These are phyloP conservation scores for Lepidium africanum DNA, from an alignment of 345 rosid species.

Conservation along the genomic window DNA sequence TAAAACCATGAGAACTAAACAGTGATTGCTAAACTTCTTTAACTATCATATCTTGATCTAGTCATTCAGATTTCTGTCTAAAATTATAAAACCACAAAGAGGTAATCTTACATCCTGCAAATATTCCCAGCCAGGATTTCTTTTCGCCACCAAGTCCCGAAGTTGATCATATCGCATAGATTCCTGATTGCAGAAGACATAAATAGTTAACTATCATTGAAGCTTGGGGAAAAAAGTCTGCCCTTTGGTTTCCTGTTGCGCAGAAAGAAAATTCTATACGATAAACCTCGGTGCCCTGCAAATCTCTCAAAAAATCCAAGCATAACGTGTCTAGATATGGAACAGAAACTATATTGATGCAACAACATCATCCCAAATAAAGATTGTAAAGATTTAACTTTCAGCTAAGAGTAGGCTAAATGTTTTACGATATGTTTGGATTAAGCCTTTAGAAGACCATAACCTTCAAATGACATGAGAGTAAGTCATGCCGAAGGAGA, in stretches of 20 bases:
- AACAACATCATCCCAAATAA: background rate
- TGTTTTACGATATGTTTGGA: background rate
- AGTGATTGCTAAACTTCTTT: constrained; percentile 4
- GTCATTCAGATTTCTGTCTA: background rate
- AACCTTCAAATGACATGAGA: background rate
- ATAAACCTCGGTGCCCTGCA: background rate
- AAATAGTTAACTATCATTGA: background rate
- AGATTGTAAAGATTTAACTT: background rate
- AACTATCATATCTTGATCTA: background rate
- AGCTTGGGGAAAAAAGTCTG: background rate
- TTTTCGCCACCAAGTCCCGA: constrained; percentile 69
- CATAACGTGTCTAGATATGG: background rate
- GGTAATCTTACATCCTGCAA: constrained; percentile 68
- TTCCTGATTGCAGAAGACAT: constrained; percentile 46
- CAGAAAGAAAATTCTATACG: background rate
- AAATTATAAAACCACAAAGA: background rate
- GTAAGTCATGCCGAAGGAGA: background rate
- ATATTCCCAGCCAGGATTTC: constrained; percentile 90
- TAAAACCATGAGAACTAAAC: constrained; percentile 12
- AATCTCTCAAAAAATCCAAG: background rate
- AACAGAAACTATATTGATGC: background rate
- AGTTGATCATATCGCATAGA: constrained; percentile 87
- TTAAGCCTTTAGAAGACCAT: constrained; percentile 3
- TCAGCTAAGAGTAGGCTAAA: background rate
- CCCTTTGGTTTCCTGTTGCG: background rate